Evolutionary conservation across 306 rosid species (phyloP), one percentile per base, ranked within the genome.

Genomic region (Sicyos baderoa): DNA sequence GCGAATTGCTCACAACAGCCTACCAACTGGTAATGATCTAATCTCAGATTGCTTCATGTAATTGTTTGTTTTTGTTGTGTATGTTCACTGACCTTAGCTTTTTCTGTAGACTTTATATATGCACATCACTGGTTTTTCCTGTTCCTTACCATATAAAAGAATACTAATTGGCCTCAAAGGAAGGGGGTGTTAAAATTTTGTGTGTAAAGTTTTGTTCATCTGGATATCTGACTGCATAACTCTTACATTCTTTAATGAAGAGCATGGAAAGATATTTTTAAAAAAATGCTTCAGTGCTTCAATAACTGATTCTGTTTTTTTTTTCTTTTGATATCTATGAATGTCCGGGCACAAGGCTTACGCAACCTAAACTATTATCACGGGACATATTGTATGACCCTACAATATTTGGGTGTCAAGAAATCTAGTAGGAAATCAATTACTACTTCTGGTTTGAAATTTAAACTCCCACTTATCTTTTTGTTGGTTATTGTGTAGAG

Each of bases 1-100:
- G 66, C 78, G 86, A 40, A 72, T 79, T 74, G 51, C 70, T 85
- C 97, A 79, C 76, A 89, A 84, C 84, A 82, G 84, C 72, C 84
- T 86, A 79, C 84, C 89, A 77, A 67, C 85, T 55, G 88, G 90
- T 89, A 84, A 27, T 75, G 15, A 59, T 49, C 72, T 48, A 0
- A 25, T 23, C 50, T 19, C 16, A 12, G 13, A 35, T 19, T 70
- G 27, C 42, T 70, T 70, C 23, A 6, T 52, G 19, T 18, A 16
- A 25, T 44, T 16, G 15, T 11, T 32, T 45, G 15, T 50, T 50
- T n/a, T n/a, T n/a, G n/a, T n/a, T n/a, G n/a, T n/a, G 7, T 12
- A 59, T 16, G 32, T 60, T 17, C 23, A 60, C 40, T 32, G 21
- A 32, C 66, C 48, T 14, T 16, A 58, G 48, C 23, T 63, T 47